These are phyloP conservation scores for Trypanosoma cruzi DNA, from an alignment of 208 protist genomes.

Conservation along the genomic window DNA sequence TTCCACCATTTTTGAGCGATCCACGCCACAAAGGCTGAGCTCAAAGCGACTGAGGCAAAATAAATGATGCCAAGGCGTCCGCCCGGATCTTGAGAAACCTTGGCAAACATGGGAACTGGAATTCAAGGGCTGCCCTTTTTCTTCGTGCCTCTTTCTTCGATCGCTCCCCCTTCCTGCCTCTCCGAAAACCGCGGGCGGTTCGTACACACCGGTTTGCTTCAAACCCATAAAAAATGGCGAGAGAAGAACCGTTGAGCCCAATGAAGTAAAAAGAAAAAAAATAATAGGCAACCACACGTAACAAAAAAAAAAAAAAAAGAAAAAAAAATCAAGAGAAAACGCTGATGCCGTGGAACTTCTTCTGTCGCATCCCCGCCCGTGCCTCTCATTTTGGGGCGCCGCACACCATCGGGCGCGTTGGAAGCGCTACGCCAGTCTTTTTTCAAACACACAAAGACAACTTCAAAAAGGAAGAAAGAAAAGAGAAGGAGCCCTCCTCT, in stretches of 20 bases:
- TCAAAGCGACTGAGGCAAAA: not conserved
- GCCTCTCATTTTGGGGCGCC: not conserved
- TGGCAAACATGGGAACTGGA: constrained; percentile 3
- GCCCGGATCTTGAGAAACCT: not conserved
- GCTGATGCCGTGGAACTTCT: not conserved
- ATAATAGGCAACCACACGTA: too few relatives aligned
- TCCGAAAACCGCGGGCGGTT: not conserved
- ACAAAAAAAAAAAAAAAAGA: not conserved
- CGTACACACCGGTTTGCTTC: not conserved
- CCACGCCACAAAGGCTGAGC: constrained; percentile 10
- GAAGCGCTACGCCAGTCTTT: not conserved
- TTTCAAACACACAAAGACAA: constrained; percentile 14
- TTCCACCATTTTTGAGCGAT: constrained; percentile 17
- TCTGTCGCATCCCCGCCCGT: not conserved
- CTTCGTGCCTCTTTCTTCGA: not conserved
- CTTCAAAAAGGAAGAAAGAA: constrained; percentile 2
- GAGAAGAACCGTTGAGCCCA: not conserved
- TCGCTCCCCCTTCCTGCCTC: not conserved
- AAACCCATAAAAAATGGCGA: not conserved
- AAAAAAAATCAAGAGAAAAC: not conserved
- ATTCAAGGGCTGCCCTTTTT: not conserved
- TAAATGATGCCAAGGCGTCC: constrained; percentile 2
- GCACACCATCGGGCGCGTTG: not conserved
- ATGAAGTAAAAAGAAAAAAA: not conserved
- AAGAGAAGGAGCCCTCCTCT: constrained; percentile 9